Percentiles rank a stretch among this genome's conserved stretches.
These are phyloP conservation scores for Nemophila menziesii DNA, from an alignment of 257 asterid species.

Conservation along the genomic window DNA sequence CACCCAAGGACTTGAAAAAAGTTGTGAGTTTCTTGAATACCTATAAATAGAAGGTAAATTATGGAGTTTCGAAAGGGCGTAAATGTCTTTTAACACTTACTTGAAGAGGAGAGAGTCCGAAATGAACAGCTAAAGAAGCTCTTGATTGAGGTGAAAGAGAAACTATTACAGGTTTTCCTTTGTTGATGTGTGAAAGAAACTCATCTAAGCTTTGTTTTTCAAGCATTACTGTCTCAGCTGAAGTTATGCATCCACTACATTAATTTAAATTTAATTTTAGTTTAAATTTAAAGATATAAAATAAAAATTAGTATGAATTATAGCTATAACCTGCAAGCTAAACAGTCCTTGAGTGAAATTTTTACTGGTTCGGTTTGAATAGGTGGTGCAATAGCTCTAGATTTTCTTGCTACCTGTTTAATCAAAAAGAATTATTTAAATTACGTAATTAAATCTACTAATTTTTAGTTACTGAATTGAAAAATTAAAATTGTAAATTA, in stretches of 20 bases:
- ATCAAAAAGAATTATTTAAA: conserved; percentile 7
- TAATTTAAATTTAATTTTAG: conserved; percentile 11
- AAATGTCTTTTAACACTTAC: conserved; percentile 28
- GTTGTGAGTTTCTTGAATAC: conserved; percentile 73
- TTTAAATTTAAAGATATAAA: background rate
- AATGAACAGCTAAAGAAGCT: conserved; percentile 89
- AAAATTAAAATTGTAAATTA: too few species aligned
- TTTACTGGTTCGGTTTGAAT: conserved; percentile 66
- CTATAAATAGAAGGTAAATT: conserved; percentile 28
- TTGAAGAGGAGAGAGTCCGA: conserved; percentile 67
- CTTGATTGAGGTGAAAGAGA: conserved; percentile 95
- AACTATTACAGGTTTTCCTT: conserved; percentile 63
- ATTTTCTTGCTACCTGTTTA: conserved; percentile 38
- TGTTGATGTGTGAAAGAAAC: conserved; percentile 51
- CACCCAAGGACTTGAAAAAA: conserved; percentile 77
- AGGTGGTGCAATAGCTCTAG: conserved; percentile 36
- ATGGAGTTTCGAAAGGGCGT: background rate
- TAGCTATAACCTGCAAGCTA: conserved; percentile 80
- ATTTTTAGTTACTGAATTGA: too few species aligned
- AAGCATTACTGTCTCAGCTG: conserved; percentile 98
- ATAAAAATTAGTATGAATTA: background rate
- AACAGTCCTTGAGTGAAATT: conserved; percentile 92
- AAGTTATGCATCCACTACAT: conserved; percentile 93
- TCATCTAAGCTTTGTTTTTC: conserved; percentile 97
- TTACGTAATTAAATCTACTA: background rate